Evolutionary conservation across 73 alveolate genomes (phyloP).

Genomic region (Durusdinium trenchii): DNA sequence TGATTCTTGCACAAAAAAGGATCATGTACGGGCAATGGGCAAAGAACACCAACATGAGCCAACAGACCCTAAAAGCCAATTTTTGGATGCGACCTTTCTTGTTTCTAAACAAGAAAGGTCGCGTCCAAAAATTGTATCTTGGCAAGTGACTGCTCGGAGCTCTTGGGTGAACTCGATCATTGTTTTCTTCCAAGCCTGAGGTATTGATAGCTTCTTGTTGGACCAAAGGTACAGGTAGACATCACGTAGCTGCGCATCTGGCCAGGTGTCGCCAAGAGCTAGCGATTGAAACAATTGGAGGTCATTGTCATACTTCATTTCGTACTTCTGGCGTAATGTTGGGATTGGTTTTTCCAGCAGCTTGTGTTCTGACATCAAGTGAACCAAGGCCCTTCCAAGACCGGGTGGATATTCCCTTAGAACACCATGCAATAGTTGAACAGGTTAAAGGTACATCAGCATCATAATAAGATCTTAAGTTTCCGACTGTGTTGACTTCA

Average conservation of each 20-base stretch:
- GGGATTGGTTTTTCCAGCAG: not conserved
- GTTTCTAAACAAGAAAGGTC: too few relatives aligned
- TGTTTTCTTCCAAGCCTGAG: not conserved
- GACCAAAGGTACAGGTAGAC: conserved; percentile 1
- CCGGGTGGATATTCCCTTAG: conserved; percentile 36
- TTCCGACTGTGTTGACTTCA: not conserved
- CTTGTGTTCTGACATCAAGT: not conserved
- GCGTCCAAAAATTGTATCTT: not conserved
- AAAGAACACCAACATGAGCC: not conserved
- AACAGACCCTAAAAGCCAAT: not conserved
- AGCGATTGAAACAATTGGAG: not conserved
- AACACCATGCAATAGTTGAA: too few relatives aligned
- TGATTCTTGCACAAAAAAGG: too few relatives aligned
- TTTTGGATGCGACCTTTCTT: not conserved
- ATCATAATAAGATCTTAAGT: too few relatives aligned
- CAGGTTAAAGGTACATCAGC: too few relatives aligned
- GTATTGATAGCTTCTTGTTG: not conserved
- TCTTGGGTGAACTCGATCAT: not conserved
- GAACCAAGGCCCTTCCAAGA: not conserved
- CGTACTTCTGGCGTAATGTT: not conserved
- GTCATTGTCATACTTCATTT: not conserved
- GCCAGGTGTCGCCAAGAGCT: not conserved
- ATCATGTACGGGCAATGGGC: too few relatives aligned
- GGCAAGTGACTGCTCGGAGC: not conserved
- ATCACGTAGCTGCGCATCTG: not conserved